Evolutionary conservation across 1,139 yeast genomes (phyloP).

Genomic region (Yamadazyma jaroonii): DNA sequence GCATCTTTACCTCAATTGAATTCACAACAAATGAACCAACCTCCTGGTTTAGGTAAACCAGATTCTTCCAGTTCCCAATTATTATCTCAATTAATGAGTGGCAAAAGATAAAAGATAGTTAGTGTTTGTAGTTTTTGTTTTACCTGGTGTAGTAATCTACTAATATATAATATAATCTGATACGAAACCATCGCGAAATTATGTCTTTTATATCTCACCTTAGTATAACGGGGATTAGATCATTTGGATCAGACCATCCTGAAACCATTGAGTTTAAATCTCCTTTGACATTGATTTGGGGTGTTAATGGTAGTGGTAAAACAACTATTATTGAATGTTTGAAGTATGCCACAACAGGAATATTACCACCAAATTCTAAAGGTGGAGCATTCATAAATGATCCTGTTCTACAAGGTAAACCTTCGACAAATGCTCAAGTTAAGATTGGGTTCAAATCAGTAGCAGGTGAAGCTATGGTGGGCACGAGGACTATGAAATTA

Average conservation of each 20-base stretch:
- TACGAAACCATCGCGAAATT: neutral
- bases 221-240: slow-evolving; percentile 85
- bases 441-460: slow-evolving; percentile 80
- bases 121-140: neutral
- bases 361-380: slow-evolving; percentile 90
- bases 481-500: slow-evolving; percentile 81
- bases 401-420: slow-evolving; percentile 76
- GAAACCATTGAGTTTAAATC: slow-evolving; percentile 88
- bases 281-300: slow-evolving; percentile 92
- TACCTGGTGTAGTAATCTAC: neutral
- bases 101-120: slow-evolving; percentile 51
- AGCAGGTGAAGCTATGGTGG: slow-evolving; percentile 75
- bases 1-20: slow-evolving; percentile 11
- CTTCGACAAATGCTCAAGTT: slow-evolving; percentile 83
- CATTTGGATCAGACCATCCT: slow-evolving; percentile 78
- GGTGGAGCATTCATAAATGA: slow-evolving; percentile 97
- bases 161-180: no score
- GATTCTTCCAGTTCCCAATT: slow-evolving; percentile 58
- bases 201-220: slow-evolving; percentile 77
- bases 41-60: slow-evolving; percentile 12
- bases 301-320: slow-evolving; percentile 98
- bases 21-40: slow-evolving; percentile 16
- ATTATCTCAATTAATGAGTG: slow-evolving; percentile 67
- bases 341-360: slow-evolving; percentile 93
- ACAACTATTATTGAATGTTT: slow-evolving; percentile 95